Percentiles rank a stretch among this genome's conserved stretches.
Evolutionary conservation across 495 filamentous ascomycete genomes (phyloP).

Genomic region (Trypethelium eluteriae): DNA sequence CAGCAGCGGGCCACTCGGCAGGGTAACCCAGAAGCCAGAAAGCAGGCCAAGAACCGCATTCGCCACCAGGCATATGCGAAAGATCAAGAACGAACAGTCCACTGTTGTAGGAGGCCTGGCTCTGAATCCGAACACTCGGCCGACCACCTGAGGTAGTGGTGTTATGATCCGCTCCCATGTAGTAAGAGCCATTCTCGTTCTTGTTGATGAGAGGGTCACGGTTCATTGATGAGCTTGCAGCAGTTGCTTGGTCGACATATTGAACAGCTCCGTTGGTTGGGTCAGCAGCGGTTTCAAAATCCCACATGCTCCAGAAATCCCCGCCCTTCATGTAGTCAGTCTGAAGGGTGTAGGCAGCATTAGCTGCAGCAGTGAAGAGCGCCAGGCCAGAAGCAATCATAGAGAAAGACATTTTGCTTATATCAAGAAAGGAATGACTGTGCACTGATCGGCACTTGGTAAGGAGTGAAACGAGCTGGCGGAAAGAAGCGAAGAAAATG

Average conservation of each 20-base stretch:
- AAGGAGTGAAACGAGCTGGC: background rate
- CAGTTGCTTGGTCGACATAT: conserved; percentile 30
- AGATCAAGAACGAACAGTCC: conserved; percentile 35
- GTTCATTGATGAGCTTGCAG: conserved; percentile 15
- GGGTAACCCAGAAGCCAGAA: conserved; percentile 55
- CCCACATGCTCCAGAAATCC: conserved; percentile 25
- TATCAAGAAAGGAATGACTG: background rate
- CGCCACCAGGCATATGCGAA: conserved; percentile 35
- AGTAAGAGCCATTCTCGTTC: conserved; percentile 18
- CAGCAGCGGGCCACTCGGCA: conserved; percentile 64
- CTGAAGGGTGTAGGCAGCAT: conserved; percentile 20
- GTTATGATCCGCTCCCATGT: conserved; percentile 32
- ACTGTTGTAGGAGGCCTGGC: conserved; percentile 34
- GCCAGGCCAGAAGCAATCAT: conserved; percentile 1
- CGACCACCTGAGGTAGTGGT: conserved; percentile 31
- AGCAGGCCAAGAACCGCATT: conserved; percentile 35
- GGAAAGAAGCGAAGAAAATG: background rate
- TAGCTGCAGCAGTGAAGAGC: conserved; percentile 6
- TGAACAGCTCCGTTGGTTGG: conserved; percentile 34
- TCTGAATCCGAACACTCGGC: conserved; percentile 34
- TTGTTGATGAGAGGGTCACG: conserved; percentile 25
- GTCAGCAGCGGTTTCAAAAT: conserved; percentile 22
- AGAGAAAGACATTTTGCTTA: conserved; percentile 2
- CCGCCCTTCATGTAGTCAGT: conserved; percentile 22
- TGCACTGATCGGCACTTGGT: background rate